A percentile compares a stretch with the other conserved stretches of the same genome.
Conservation (phyloP, 495 filamentous ascomycete species). For the Filosporella fistucella region DNA sequence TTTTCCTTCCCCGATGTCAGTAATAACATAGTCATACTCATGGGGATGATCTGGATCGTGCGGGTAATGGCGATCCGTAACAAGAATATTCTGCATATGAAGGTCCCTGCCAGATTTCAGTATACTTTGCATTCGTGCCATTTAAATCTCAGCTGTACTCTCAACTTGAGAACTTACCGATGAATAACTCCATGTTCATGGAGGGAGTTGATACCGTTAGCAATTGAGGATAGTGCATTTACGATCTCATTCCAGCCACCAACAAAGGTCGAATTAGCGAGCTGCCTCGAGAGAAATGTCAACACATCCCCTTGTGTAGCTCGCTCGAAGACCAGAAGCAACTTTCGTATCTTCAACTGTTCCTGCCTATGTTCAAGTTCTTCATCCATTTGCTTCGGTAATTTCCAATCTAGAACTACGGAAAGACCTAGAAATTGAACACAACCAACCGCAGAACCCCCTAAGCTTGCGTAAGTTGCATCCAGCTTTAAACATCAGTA, state of each 20-base stretch:
- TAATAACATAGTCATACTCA: not conserved
- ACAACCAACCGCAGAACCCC: not conserved
- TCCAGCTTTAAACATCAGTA: not conserved
- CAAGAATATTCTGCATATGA: not conserved
- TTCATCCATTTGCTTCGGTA: not conserved
- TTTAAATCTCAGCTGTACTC: not conserved
- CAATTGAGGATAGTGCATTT: not conserved
- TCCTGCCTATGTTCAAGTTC: not conserved
- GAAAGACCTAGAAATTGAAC: not conserved
- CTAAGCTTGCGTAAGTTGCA: not conserved
- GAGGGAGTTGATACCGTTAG: not conserved
- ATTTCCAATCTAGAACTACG: not conserved
- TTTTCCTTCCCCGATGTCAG: not conserved
- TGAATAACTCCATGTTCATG: not conserved
- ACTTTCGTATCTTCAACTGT: not conserved
- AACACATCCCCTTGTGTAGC: not conserved
- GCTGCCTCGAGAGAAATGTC: not conserved
- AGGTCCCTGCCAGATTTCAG: too few relatives aligned
- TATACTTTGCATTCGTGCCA: not conserved
- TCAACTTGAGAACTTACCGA: not conserved
- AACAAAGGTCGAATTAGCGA: not conserved
- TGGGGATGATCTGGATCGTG: not conserved
- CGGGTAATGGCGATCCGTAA: not conserved
- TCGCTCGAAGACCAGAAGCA: not conserved
- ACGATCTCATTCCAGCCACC: not conserved